These are phyloP conservation scores for Huntiella omanensis DNA, from an alignment of 2,329 filamentous ascomycete species.

Conservation along the genomic window DNA sequence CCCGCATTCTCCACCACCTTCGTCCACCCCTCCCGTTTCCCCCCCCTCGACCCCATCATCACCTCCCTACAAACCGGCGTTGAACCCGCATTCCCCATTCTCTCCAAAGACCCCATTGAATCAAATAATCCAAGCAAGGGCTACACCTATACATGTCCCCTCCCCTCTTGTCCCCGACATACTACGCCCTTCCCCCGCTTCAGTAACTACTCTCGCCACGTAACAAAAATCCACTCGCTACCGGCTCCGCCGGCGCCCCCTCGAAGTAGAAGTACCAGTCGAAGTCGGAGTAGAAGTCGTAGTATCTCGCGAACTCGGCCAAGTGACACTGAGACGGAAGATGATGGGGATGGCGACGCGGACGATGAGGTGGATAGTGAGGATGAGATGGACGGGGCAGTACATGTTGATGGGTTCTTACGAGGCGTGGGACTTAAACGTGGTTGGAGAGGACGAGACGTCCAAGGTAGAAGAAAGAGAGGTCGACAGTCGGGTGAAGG, in stretches of 20 bases:
- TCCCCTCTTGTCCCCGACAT: conserved; percentile 21
- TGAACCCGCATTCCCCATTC: conserved; percentile 10
- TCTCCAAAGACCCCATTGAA: background rate
- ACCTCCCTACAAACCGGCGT: conserved; percentile 13
- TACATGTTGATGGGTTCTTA: conserved; percentile 52
- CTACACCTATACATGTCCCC: conserved; percentile 21
- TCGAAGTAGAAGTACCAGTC: background rate
- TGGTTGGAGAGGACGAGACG: conserved; percentile 28
- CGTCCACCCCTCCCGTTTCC: background rate
- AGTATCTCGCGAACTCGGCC: conserved; percentile 19
- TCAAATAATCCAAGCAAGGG: background rate
- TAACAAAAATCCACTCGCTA: conserved; percentile 21
- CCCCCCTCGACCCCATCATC: conserved; percentile 14
- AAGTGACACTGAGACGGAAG: conserved; percentile 15
- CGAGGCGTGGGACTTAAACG: conserved; percentile 29
- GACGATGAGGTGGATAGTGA: conserved; percentile 23
- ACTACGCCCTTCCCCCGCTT: conserved; percentile 20
- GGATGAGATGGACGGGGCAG: conserved; percentile 39
- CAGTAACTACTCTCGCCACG: conserved; percentile 21
- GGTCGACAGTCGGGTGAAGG: conserved; percentile 2
- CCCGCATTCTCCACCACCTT: background rate
- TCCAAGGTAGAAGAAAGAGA: background rate
- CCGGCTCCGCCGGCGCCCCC: conserved; percentile 3
- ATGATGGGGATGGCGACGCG: conserved; percentile 2
- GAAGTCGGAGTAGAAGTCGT: conserved; percentile 14